Evolutionary conservation across 202 grass and related monocot genomes (phyloP), one percentile per base, ranked within the genome.

Genomic region (Eragrostis tef): DNA sequence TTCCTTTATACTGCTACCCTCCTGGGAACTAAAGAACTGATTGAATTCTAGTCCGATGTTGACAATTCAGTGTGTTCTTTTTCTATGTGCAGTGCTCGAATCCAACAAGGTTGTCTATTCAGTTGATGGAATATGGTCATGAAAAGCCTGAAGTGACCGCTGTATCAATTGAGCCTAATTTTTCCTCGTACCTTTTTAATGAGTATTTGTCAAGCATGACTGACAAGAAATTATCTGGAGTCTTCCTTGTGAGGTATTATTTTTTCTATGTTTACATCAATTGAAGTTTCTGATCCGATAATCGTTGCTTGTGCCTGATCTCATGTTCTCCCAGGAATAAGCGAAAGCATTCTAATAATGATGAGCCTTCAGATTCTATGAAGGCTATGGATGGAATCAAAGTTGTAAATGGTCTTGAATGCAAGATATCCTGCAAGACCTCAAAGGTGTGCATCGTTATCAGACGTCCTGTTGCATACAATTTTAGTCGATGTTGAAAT

Each of bases 321-420:
- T 36, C n/a, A 34, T 46, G 12, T 77, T 82, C 21, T 89, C 74
- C 49, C 87, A 99, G 96, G 81, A 95, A 89, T 80, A 99, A 99
- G 68, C 77, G 91, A 27, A 93, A 96, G 79, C 74, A 71, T 83
- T 85, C 51, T 67, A 77, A 57, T 59, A 88, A 69, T 5, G 90
- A 91, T 5, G 90, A 91, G 17, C 69, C 74, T 69, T 91, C 83
- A 58, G 65, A 79, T 81, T 88, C 76, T 44, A 70, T 77, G 70
- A 88, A 92, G 78, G 66, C 85, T 52, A 91, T 93, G 83, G 84
- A 91, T 83, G 87, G 43, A 66, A 85, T 95, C 79, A 88, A 73
- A 78, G 85, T 99, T 77, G 75, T 84, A 70, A 99, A 99, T 84
- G 93, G 92, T 47, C 91, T 99, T 81, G 96, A 99, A 78, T 99